Base-by-base conservation (phyloP, 2,329 filamentous ascomycete genomes). In the Xenoacremonium recifei region DNA sequence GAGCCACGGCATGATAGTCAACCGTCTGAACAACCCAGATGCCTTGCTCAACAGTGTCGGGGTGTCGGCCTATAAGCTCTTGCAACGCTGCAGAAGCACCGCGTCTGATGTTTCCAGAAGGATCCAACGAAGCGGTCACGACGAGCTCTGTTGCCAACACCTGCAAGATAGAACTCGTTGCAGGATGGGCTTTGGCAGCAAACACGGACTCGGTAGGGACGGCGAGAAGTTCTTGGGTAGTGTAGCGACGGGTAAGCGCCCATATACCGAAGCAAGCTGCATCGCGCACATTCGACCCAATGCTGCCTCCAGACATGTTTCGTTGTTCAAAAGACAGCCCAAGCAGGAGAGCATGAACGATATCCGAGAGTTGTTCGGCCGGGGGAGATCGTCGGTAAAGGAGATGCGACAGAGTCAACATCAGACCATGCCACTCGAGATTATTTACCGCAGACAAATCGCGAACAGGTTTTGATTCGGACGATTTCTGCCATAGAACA, bases 181-280 rank as follows among this genome's bases (percentile, higher is more conserved):
- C 30, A 4, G 61, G 53, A 43, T 69, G 61, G 18, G 64, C 54
- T 42, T 66, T 66, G 42, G 72, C 65, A 12, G 68, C 61, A 32
- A 66, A 55, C 40, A 77, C 59, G 27, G 73, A 66, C 52, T 70
- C 50, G 2, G 71, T 70, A 2, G 79, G 70, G 1, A 95, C 77
- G 0, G 72, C 71, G 10, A 85, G 72, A 6, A 97, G 74, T 62
- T 97, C 92, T 1, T 71, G 60, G 0, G 90, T 96, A 1, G 80
- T 83, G 57, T 97, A 99, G 40, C 92, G 84, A 41, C 93, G 79
- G 17, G 92, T 89, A 6, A 97, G 65, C 2, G 91, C 87, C 93
- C 93, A 99, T 18, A 97, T 85, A 6, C 93, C 93, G 62, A 97
- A 99, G 62, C 91, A 96, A 3, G 93, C 89, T 11, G 93, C 92